Base-by-base conservation (phyloP, 129 eudicot genomes). In the Flaveria brownii region DNA sequence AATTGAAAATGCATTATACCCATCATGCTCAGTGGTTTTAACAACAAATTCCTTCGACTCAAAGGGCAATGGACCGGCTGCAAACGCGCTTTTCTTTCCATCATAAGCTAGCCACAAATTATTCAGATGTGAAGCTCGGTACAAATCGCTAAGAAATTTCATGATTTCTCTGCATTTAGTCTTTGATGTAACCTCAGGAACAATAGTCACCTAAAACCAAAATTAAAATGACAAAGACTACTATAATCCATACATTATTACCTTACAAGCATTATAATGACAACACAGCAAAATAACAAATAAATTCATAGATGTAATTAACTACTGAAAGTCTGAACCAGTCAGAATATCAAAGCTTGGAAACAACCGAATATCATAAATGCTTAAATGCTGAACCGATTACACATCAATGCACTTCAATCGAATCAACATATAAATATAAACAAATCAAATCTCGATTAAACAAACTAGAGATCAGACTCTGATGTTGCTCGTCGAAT, bases 41-140 rank as follows among this genome's bases (percentile, higher is more conserved):
- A 94, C 83, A 23, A 59, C 84, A 47, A 94, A 94, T 1, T 94
- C 98, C 66, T 84, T 89, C 0, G 97, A 87, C 0, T 70, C 59
- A 28, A 94, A 91, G 0, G 98, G 97, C 77, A 94, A 56, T 0
- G 84, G 59, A 2, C 93, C 96, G 2, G 92, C 93, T 39, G 96
- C 72, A 72, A 84, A 94, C 4, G 77, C 88, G 63, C 91, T 89
- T 33, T 94, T 94, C 11, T 84, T 82, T 0, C 98, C 98, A 67
- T 94, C 98, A 67, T 88, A 94, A 0, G 96, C 97, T 1, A 92
- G 28, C 30, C 45, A n/a, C 25, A 76, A 51, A 25, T 76, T 84
- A 2, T 87, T 90, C 84, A 91, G n/a, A 41, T 87, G 90, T 0
- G 96, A 81, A 1, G 77, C 79, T 15, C 61, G 36, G 54, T 70